Conservation (phyloP, 495 filamentous ascomycete genomes). For the Xylaria nigripes region DNA sequence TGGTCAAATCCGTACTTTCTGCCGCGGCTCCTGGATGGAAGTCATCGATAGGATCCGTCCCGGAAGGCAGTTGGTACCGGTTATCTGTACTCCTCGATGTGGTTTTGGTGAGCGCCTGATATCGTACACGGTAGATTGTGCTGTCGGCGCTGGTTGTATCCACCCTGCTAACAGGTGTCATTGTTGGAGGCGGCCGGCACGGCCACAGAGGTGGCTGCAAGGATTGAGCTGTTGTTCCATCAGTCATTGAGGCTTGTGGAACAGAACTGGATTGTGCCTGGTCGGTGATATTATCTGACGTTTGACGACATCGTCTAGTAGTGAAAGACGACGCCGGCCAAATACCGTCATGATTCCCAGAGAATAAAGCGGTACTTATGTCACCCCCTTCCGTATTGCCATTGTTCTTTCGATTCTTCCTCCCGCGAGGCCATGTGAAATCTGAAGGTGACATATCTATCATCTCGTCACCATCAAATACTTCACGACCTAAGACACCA, state of each 20-base stretch:
- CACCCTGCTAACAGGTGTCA: constrained; percentile 67
- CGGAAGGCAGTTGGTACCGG: constrained; percentile 25
- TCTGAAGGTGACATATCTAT: constrained; percentile 58
- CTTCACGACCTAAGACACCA: constrained; percentile 84
- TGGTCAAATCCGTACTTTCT: constrained; percentile 12
- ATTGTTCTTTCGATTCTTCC: constrained; percentile 26
- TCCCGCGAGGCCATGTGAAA: constrained; percentile 27
- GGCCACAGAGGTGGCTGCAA: constrained; percentile 44
- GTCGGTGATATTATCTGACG: constrained; percentile 19
- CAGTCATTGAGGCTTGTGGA: constrained; percentile 16
- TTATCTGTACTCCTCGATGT: constrained; percentile 42
- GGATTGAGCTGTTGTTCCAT: constrained; percentile 24
- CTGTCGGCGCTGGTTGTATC: constrained; percentile 63
- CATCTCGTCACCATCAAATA: constrained; percentile 98
- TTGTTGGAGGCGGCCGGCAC: constrained; percentile 53
- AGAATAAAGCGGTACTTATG: constrained; percentile 11
- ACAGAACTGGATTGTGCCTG: constrained; percentile 4
- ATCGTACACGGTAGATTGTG: constrained; percentile 77
- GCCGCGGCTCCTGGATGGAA: constrained; percentile 16
- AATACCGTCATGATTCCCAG: constrained; percentile 25
- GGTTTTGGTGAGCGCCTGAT: constrained; percentile 67
- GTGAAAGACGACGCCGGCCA: constrained; percentile 43
- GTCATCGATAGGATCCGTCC: constrained; percentile 26
- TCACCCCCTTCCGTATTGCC: constrained; percentile 20
- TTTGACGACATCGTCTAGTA: constrained; percentile 34